Evolutionary conservation across 306 rosid species (phyloP).

Genomic region (Crataegus laevigata): DNA sequence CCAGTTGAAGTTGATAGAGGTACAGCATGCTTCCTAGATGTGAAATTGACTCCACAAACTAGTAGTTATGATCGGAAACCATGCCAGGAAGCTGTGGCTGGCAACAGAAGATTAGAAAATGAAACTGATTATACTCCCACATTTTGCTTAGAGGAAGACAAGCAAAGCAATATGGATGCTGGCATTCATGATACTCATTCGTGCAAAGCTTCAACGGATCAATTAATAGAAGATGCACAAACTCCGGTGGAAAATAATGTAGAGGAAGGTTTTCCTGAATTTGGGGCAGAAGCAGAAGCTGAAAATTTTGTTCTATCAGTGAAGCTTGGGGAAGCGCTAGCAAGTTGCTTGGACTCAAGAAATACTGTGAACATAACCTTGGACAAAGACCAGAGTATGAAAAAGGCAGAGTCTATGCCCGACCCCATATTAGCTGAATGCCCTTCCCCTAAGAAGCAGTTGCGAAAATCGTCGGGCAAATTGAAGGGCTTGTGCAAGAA

Average conservation of each 20-base stretch:
- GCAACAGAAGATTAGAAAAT: neutral
- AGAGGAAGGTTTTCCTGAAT: conserved; percentile 5
- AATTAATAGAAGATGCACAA: conserved; percentile 19
- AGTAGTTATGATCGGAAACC: conserved; percentile 6
- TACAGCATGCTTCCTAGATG: conserved; percentile 11
- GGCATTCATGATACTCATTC: conserved; percentile 12
- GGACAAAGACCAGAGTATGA: conserved; percentile 20
- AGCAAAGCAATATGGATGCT: conserved; percentile 10
- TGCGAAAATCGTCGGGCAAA: conserved; percentile 17
- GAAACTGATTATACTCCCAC: conserved; percentile 9
- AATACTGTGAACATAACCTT: conserved; percentile 6
- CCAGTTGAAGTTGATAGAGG: conserved; percentile 2
- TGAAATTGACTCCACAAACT: conserved; percentile 14
- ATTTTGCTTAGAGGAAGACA: conserved; percentile 10
- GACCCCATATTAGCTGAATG: conserved; percentile 1
- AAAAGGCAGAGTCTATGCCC: conserved; percentile 14
- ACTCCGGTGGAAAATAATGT: conserved; percentile 1
- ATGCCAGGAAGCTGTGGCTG: conserved; percentile 7
- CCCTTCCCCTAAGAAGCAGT: conserved; percentile 23
- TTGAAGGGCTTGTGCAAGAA: conserved; percentile 25
- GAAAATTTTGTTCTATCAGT: conserved; percentile 20
- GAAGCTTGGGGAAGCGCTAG: conserved; percentile 19
- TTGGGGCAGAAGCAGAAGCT: conserved; percentile 5
- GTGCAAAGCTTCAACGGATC: conserved; percentile 10
- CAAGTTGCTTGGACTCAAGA: conserved; percentile 15